A percentile compares a stretch with the other conserved stretches of the same genome.
phyloP scores from a whole-genome alignment of 768 basidiomycete species.

The Calocybe gangraenosa region DNA sequence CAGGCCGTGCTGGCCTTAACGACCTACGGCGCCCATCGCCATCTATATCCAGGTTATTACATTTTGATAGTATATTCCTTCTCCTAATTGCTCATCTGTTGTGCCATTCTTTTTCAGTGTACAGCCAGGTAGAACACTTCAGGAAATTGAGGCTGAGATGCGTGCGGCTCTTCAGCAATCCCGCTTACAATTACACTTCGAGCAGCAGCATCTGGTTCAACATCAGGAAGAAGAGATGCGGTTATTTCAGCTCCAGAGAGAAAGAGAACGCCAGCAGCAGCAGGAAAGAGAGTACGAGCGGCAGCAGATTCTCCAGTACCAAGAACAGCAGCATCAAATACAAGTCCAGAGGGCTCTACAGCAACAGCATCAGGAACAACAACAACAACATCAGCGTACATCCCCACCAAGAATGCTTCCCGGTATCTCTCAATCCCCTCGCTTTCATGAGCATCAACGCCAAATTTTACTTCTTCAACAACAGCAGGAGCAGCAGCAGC shows the following conservation, averaged over 20 bases:
- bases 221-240: conserved; percentile 33
- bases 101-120: conserved; percentile 29
- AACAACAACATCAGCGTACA: conserved; percentile 43
- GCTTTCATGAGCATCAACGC: conserved; percentile 72
- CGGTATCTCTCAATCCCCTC: conserved; percentile 65
- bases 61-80: conserved; percentile 24
- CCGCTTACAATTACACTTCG: conserved; percentile 21
- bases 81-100: conserved; percentile 26
- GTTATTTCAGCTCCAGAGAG: conserved; percentile 28
- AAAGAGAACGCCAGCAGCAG: conserved; percentile 27
- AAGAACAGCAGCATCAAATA: conserved; percentile 48
- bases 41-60: conserved; percentile 34
- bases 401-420: conserved; percentile 75
- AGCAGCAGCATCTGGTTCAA: conserved; percentile 37
- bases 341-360: conserved; percentile 39
- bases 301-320: conserved; percentile 43
- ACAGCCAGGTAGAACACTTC: conserved; percentile 53
- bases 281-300: conserved; percentile 35
- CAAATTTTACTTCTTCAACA: conserved; percentile 67
- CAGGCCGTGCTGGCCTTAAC: conserved; percentile 34
- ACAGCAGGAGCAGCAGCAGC: conserved; percentile 60
- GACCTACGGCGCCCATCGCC: conserved; percentile 29
- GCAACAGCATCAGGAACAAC: conserved; percentile 49
- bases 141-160: conserved; percentile 87
- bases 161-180: conserved; percentile 51